Percentiles rank a stretch among this genome's conserved stretches.
These are phyloP conservation scores for Pythium sp. DNA, from an alignment of 352 stramenopile genomes.

Conservation along the genomic window DNA sequence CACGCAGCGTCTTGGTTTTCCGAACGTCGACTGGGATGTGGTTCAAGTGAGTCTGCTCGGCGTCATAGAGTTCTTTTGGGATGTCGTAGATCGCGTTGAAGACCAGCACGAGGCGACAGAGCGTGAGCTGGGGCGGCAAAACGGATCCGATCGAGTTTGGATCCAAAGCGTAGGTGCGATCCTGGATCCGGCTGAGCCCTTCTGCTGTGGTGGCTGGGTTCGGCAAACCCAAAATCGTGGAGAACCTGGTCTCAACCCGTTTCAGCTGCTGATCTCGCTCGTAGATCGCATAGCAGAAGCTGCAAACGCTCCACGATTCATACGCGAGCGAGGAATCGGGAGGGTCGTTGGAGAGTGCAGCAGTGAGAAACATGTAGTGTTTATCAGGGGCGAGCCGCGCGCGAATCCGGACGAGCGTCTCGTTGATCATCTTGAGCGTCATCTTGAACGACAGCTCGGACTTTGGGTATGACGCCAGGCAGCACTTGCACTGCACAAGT, in stretches of 20 bases:
- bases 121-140: conserved; percentile 63
- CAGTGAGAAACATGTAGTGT: conserved; percentile 41
- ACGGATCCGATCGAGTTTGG: conserved; percentile 37
- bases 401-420: conserved; percentile 70
- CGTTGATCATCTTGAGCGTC: conserved; percentile 86
- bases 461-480: conserved; percentile 64
- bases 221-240: conserved; percentile 39
- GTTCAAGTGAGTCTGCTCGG: conserved; percentile 39
- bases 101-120: conserved; percentile 73
- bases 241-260: conserved; percentile 65
- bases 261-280: conserved; percentile 80
- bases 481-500: conserved; percentile 79
- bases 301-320: conserved; percentile 84
- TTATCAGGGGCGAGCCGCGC: conserved; percentile 52
- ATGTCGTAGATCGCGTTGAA: conserved; percentile 86
- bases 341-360: conserved; percentile 39
- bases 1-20: conserved; percentile 20
- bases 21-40: conserved; percentile 16
- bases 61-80: conserved; percentile 66
- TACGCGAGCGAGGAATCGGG: conserved; percentile 64
- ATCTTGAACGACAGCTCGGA: conserved; percentile 85
- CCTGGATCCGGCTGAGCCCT: conserved; percentile 51
- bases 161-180: conserved; percentile 42
- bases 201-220: conserved; percentile 29
- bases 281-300: conserved; percentile 83